Percentiles rank a stretch among this genome's conserved stretches.
These are phyloP conservation scores for Juglanconis sp. DNA, from an alignment of 2,329 filamentous ascomycete genomes.

Conservation along the genomic window DNA sequence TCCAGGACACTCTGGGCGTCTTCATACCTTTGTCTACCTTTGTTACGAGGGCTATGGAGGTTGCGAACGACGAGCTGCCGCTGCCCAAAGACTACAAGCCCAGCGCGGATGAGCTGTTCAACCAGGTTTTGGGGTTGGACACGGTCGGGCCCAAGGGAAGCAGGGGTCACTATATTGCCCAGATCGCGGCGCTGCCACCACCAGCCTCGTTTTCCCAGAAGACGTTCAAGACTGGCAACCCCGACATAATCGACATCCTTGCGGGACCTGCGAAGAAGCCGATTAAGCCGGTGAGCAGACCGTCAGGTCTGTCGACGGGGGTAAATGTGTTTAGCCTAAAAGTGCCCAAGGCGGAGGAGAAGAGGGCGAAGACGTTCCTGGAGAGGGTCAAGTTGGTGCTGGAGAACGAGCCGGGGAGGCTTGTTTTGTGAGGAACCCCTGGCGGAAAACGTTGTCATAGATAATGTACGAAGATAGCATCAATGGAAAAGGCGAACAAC, in stretches of 20 bases:
- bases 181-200: constrained; percentile 60
- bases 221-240: constrained; percentile 43
- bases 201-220: constrained; percentile 33
- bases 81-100: constrained; percentile 60
- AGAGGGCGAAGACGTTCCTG: constrained; percentile 76
- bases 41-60: constrained; percentile 75
- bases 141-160: constrained; percentile 43
- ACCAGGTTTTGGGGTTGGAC: constrained; percentile 76
- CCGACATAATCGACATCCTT: constrained; percentile 83
- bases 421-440: constrained; percentile 54
- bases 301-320: constrained; percentile 48
- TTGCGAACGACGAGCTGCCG: constrained; percentile 86
- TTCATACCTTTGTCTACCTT: constrained; percentile 83
- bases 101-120: constrained; percentile 79
- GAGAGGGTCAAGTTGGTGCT: constrained; percentile 81
- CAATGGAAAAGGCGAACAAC: constrained; percentile 9
- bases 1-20: constrained; percentile 74
- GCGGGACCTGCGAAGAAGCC: constrained; percentile 34
- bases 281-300: constrained; percentile 32
- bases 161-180: constrained; percentile 66
- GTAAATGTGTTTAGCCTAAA: constrained; percentile 78
- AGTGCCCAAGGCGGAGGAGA: constrained; percentile 77
- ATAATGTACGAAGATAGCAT: constrained; percentile 10
- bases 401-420: constrained; percentile 72
- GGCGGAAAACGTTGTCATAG: background rate